Evolutionary conservation across 2,329 filamentous ascomycete genomes (phyloP).

Genomic region (Verticillium zaregamsianum): DNA sequence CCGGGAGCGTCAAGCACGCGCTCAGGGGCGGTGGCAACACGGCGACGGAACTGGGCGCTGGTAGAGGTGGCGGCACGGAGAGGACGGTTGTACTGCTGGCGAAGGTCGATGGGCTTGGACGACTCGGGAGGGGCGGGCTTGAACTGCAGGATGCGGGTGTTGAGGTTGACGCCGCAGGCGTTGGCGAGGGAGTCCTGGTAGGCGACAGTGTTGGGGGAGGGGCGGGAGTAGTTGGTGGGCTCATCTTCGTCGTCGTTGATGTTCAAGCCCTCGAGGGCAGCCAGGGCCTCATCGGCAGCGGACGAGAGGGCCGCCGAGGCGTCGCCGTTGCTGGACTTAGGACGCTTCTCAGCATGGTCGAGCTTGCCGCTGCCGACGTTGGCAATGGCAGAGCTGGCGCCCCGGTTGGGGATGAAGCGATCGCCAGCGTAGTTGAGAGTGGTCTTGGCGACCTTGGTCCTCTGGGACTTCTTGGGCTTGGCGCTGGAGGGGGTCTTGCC

Average conservation of each 20-base stretch:
- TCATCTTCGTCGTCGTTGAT: conserved; percentile 71
- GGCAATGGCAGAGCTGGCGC: conserved; percentile 81
- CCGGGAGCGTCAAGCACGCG: conserved; percentile 94
- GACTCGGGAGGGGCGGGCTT: conserved; percentile 98
- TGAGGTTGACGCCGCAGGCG: conserved; percentile 88
- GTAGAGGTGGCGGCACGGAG: conserved; percentile 71
- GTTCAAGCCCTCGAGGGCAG: conserved; percentile 74
- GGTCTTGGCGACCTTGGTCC: conserved; percentile 64
- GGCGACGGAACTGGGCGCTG: conserved; percentile 83
- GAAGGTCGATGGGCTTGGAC: conserved; percentile 94
- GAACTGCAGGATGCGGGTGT: conserved; percentile 94
- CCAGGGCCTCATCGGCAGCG: conserved; percentile 74
- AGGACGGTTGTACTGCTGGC: conserved; percentile 96
- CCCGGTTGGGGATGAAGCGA: conserved; percentile 93
- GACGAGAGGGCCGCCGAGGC: conserved; percentile 73
- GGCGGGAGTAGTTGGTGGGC: conserved; percentile 65
- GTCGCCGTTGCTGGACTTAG: conserved; percentile 67
- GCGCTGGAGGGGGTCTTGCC: conserved; percentile 61
- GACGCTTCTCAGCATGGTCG: conserved; percentile 63
- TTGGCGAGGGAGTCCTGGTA: conserved; percentile 89
- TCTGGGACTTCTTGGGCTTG: conserved; percentile 53
- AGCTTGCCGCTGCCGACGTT: conserved; percentile 82
- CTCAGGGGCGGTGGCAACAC: conserved; percentile 91
- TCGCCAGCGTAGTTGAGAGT: conserved; percentile 78
- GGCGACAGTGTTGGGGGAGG: conserved; percentile 81